Percentiles rank a stretch among this genome's conserved stretches.
These are phyloP conservation scores for Coemansia sp. DNA, from an alignment of 192 early-diverging fungal species.

Conservation along the genomic window DNA sequence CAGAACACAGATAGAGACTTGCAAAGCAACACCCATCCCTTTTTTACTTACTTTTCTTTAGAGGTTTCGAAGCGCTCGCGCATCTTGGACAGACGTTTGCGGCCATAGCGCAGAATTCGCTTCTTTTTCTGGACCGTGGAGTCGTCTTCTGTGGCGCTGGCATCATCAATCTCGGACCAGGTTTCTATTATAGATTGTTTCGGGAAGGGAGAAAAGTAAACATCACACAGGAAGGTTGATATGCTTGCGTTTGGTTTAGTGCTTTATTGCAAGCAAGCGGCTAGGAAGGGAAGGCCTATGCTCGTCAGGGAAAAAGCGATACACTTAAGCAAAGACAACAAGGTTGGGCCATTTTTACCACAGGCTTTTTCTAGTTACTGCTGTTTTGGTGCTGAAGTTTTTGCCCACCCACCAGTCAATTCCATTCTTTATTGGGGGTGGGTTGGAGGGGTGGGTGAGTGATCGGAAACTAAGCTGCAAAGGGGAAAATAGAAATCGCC, in stretches of 20 bases:
- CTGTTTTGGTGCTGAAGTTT: neutral
- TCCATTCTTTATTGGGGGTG: neutral
- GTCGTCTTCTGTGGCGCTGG: constrained; percentile 42
- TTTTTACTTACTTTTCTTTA: constrained; percentile 34
- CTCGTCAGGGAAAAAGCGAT: too few species aligned
- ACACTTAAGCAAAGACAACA: too few species aligned
- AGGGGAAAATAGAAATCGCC: constrained; percentile 21
- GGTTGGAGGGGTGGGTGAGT: constrained; percentile 3
- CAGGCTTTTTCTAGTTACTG: neutral
- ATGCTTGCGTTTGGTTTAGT: neutral
- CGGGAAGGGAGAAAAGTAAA: neutral
- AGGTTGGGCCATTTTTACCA: too few species aligned
- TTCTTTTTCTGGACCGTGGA: constrained; percentile 31
- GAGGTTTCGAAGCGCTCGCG: constrained; percentile 37
- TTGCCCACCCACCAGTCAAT: too few species aligned
- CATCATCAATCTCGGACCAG: constrained; percentile 54
- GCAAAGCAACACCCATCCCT: neutral
- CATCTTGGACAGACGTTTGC: constrained; percentile 40
- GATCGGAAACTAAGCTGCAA: neutral
- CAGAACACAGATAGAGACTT: too few species aligned
- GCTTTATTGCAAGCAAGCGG: too few species aligned
- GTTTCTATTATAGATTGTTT: constrained; percentile 28
- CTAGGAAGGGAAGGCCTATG: too few species aligned
- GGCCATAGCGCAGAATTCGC: constrained; percentile 48
- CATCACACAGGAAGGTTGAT: too few species aligned